These are phyloP conservation scores for Narthecium ossifragum DNA, from an alignment of 106 monocot genomes.

Conservation along the genomic window DNA sequence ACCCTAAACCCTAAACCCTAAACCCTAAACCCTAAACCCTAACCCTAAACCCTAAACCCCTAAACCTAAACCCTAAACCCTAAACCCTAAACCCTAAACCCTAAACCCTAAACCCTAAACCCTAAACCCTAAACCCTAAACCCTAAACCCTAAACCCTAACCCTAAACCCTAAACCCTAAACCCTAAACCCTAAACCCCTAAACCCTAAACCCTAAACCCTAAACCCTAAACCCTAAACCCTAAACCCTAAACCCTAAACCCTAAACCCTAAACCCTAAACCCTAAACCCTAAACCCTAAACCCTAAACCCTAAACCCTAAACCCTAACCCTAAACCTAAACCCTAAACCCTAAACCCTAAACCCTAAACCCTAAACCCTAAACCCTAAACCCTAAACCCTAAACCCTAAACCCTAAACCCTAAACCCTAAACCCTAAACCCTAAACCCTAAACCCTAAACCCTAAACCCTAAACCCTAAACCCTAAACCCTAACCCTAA, in stretches of 20 bases:
- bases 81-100: no score
- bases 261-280: no score
- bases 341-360: slow-evolving; percentile 1
- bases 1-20: slow-evolving; percentile 3
- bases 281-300: not conserved
- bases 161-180: no score
- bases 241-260: no score
- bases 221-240: no score
- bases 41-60: no score
- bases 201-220: no score
- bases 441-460: slow-evolving; percentile 4
- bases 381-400: slow-evolving; percentile 1
- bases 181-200: no score
- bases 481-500: not conserved
- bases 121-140: no score
- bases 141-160: no score
- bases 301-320: slow-evolving; percentile 5
- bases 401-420: not conserved
- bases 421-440: slow-evolving; percentile 4
- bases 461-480: not conserved
- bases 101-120: no score
- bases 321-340: slow-evolving; percentile 11
- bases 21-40: slow-evolving; percentile 7
- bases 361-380: not conserved
- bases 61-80: no score